Base-by-base conservation (phyloP, 164 flowering plant genomes). In the Paratinospora sagittata region DNA sequence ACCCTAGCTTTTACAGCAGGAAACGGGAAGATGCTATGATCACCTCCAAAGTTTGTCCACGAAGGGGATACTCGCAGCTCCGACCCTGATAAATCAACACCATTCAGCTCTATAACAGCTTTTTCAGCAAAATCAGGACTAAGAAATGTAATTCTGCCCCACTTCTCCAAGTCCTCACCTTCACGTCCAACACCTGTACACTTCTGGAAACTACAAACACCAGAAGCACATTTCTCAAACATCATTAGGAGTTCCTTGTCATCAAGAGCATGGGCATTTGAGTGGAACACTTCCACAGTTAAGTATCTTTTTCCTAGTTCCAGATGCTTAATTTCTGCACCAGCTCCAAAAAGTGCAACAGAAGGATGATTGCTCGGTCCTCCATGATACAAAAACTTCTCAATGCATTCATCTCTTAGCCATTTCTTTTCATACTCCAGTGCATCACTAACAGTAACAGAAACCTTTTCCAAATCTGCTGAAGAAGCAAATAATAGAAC, bases 331-430 rank as follows among this genome's bases (percentile, higher is more conserved):
- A 96, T 86, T 81, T 83, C 85, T 63, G 95, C 99, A 77, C 99
- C 98, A 81, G 91, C 82, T 75, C 99, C 99, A 82, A 96, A 83
- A 24, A 96, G 78, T 26, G 99, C 99, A 3, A 88, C 70, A 62
- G 99, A 74, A 16, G 93, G 83, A 36, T 83, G 77, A 41, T 66
- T 70, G 73, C 83, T 85, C 52, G 78, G 74, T 36, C 86, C 85
- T 41, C 83, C 97, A 72, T 75, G 84, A 75, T 84, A 89, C 70
- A 96, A 67, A 72, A 81, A 85, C 76, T 86, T 90, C 82, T 93
- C 96, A 70, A 82, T 52, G 82, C 99, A 93, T 79, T 96, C 99
- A 79, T 88, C 82, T 63, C 70, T 80, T 73, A 93, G 60, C 82
- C 80, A 84, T 71, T 79, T 89, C 58, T 43, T 75, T 81, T 93